phyloP scores from a whole-genome alignment of 2,329 filamentous ascomycete genomes.

The Botrytis tulipae region DNA sequence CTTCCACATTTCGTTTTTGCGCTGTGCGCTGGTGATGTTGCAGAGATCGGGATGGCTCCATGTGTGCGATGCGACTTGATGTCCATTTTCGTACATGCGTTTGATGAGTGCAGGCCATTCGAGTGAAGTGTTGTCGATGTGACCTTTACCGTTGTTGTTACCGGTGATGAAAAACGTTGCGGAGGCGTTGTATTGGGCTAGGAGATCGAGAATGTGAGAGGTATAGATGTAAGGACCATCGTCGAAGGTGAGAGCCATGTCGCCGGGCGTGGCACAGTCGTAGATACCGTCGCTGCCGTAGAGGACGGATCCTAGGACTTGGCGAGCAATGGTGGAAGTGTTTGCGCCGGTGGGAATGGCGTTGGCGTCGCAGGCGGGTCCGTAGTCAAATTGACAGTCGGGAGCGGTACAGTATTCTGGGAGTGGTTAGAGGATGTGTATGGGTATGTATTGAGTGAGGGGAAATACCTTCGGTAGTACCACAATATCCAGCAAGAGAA shows the following conservation, averaged over 20 bases:
- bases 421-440: neutral
- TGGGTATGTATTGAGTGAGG: neutral
- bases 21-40: constrained; percentile 43
- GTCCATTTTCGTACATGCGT: constrained; percentile 45
- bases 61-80: constrained; percentile 60
- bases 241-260: constrained; percentile 65
- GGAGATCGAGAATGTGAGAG: constrained; percentile 57
- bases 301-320: constrained; percentile 51
- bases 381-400: constrained; percentile 25
- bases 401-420: constrained; percentile 29
- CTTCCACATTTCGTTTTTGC: constrained; percentile 50
- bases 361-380: constrained; percentile 54
- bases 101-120: constrained; percentile 42
- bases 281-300: constrained; percentile 60
- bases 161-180: constrained; percentile 58
- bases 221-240: constrained; percentile 65
- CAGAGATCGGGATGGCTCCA: constrained; percentile 52
- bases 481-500: constrained; percentile 24
- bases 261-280: constrained; percentile 54
- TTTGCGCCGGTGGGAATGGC: constrained; percentile 51
- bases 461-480: constrained; percentile 7
- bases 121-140: constrained; percentile 51
- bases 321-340: constrained; percentile 49
- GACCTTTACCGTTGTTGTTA: constrained; percentile 47
- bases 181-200: constrained; percentile 58